A percentile compares a stretch with the other conserved stretches of the same genome.
Conservation (phyloP, 2,329 filamentous ascomycete species). For the Aspergillus melleus region DNA sequence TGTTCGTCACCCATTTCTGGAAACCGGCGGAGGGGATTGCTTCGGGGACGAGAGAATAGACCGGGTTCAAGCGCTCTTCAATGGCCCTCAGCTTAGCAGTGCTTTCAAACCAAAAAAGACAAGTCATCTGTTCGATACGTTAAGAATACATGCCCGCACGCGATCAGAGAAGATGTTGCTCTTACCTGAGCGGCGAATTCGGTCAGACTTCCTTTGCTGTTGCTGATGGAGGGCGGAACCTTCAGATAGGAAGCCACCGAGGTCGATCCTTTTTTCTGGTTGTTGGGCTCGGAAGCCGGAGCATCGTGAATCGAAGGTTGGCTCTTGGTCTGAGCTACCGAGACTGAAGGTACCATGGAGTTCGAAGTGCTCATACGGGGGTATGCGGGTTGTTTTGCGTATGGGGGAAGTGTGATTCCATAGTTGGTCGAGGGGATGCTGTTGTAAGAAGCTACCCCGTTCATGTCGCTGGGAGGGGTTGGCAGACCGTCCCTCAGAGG, state of each 20-base stretch:
- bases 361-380: conserved; percentile 23
- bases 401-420: conserved; percentile 29
- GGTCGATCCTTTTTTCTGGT: conserved; percentile 32
- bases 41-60: conserved; percentile 62
- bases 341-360: conserved; percentile 15
- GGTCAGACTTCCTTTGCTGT: conserved; percentile 71
- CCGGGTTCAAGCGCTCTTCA: conserved; percentile 56
- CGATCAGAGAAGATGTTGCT: neutral
- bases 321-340: conserved; percentile 24
- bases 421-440: conserved; percentile 31
- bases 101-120: conserved; percentile 96
- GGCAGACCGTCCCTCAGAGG: conserved; percentile 43
- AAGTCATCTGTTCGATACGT: conserved; percentile 70
- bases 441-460: conserved; percentile 41
- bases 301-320: conserved; percentile 25
- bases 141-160: conserved; percentile 4
- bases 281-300: conserved; percentile 19
- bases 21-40: conserved; percentile 79
- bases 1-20: conserved; percentile 88
- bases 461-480: conserved; percentile 45
- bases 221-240: conserved; percentile 74
- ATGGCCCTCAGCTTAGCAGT: conserved; percentile 75
- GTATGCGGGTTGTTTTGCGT: conserved; percentile 19
- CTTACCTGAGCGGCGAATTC: conserved; percentile 80
- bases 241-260: conserved; percentile 58